phyloP scores from a whole-genome alignment of 2,329 filamentous ascomycete species.

The Curvularia verruculosa region DNA sequence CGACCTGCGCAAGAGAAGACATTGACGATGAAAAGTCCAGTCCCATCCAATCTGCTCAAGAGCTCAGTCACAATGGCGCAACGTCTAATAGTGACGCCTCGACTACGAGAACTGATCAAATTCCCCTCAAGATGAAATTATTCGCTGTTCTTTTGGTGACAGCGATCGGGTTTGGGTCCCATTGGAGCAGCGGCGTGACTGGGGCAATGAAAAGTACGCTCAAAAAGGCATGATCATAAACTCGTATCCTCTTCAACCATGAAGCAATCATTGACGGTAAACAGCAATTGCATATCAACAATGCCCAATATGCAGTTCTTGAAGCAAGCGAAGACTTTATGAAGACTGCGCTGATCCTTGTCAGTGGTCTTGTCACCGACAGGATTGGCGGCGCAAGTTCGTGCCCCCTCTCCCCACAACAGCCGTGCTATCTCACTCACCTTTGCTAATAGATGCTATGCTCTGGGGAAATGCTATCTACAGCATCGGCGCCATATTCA shows the following conservation, averaged over 20 bases:
- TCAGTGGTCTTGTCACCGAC: conserved; percentile 63
- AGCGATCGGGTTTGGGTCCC: conserved; percentile 64
- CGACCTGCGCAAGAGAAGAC: neutral
- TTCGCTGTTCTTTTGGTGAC: conserved; percentile 59
- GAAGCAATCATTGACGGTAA: neutral
- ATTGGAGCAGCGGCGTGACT: conserved; percentile 66
- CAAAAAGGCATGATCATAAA: conserved; percentile 55
- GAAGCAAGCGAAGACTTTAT: conserved; percentile 69
- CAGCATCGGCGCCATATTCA: conserved; percentile 63
- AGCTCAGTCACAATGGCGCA: conserved; percentile 3
- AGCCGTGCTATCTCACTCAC: neutral
- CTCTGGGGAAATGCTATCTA: conserved; percentile 68
- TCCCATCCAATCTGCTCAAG: neutral
- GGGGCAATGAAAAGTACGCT: conserved; percentile 66
- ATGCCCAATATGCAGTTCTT: conserved; percentile 64
- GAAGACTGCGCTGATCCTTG: conserved; percentile 61
- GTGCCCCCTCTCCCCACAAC: neutral
- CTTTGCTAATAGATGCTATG: conserved; percentile 53
- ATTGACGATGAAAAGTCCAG: neutral
- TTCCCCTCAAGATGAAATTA: conserved; percentile 40
- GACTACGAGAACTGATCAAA: neutral
- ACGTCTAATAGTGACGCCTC: conserved; percentile 18
- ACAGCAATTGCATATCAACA: conserved; percentile 62
- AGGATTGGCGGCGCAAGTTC: conserved; percentile 61
- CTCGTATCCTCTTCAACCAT: neutral